A percentile compares a stretch with the other conserved stretches of the same genome.
These are phyloP conservation scores for Terana coerulea DNA, from an alignment of 768 basidiomycete genomes.

Conservation along the genomic window DNA sequence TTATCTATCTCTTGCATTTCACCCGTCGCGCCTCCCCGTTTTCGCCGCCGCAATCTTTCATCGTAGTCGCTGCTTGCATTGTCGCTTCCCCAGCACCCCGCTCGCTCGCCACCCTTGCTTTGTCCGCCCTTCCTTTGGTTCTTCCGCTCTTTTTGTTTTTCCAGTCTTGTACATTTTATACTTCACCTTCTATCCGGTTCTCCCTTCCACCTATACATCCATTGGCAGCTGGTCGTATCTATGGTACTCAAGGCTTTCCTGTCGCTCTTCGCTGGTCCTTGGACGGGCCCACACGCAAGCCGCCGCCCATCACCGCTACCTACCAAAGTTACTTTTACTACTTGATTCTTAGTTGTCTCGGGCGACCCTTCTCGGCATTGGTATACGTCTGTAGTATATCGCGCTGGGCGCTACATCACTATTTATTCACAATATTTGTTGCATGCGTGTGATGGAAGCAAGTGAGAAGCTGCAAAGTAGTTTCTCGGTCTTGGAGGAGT, in stretches of 20 bases:
- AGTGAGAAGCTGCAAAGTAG: no score
- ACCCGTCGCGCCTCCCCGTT: not conserved
- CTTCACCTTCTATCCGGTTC: not conserved
- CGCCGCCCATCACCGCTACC: not conserved
- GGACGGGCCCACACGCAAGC: no score
- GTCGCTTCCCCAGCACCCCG: not conserved
- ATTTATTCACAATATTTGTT: no score
- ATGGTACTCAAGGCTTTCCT: not conserved
- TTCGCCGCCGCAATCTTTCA: not conserved
- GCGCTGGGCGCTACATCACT: constrained; percentile 10
- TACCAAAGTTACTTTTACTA: not conserved
- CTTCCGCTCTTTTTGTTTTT: not conserved
- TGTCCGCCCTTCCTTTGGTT: constrained; percentile 3
- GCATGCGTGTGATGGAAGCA: no score
- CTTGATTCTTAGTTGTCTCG: not conserved
- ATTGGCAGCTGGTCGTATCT: not conserved
- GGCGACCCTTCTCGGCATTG: not conserved
- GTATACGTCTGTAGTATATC: constrained; percentile 9
- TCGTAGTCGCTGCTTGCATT: not conserved
- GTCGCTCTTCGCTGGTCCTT: not conserved
- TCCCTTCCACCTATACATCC: not conserved
- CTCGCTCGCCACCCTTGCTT: not conserved
- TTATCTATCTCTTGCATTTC: not conserved
- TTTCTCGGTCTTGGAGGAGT: no score
- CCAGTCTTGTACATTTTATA: not conserved